Evolutionary conservation across 73 alveolate genomes (phyloP), one percentile per base, ranked within the genome.

Genomic region (Urostyla sp.): DNA sequence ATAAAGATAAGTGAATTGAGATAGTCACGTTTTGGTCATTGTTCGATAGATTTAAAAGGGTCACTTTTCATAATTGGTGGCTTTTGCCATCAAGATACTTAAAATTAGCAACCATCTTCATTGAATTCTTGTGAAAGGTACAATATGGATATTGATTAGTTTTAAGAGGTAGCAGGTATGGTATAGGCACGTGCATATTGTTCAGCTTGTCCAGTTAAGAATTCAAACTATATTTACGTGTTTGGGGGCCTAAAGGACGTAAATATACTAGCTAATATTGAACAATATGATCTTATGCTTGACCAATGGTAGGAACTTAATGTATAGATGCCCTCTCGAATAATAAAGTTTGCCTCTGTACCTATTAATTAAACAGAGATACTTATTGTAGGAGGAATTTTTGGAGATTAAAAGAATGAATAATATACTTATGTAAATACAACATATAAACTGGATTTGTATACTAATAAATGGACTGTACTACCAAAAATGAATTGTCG

Each of bases 361-460:
- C 61, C 79, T 2, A 36, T 63, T 10, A 63, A 63, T 38, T 63
- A 57, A 0, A 21, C 79, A 4, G 79, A 63, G 28, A 40, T 63
- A 40, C 5, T 63, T 6, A 35, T 63, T 3, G 37, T 57, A 43
- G 79, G 79, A 10, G 79, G 79, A 3, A 63, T 63, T 6, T 63
- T 38, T 63, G 79, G 79, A 10, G 79, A 63, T 38, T 63, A 34
- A 34, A 63, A 24, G 30, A 63, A 63, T 38, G 79, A 63, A 48
- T 32, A 63, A 40, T 63, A 43, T 38, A 43, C 79, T n/a, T 63
- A 63, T 63, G 79, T 63, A n/a, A 63, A 63, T 28, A 63, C 79
- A 10, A 43, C 45, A 7, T 63, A 63, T 23, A 63, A 63, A 38
- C 44, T 63, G 5, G 79, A 63, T 43, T 48, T 63, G 26, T 63